phyloP scores from a whole-genome alignment of 345 rosid species.

The Pseudoturritis turrita region DNA sequence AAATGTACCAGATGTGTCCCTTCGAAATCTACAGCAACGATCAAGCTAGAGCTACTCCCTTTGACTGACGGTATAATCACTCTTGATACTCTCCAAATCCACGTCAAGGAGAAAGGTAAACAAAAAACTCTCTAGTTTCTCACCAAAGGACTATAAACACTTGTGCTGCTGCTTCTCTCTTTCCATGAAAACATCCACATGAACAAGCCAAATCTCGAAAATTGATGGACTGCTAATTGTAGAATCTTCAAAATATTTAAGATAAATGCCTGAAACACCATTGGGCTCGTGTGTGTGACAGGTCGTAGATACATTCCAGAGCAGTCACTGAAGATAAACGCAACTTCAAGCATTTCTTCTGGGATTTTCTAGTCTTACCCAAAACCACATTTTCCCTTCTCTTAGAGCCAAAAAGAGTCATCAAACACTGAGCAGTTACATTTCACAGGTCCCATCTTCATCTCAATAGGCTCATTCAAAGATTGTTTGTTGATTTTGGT shows the following conservation, averaged over 20 bases:
- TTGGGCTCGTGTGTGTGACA: too few relatives aligned
- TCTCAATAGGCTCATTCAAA: slow-evolving; percentile 6
- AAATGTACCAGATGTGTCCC: slow-evolving; percentile 70
- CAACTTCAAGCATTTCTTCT: slow-evolving; percentile 79
- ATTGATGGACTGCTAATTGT: not conserved
- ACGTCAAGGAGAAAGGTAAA: slow-evolving; percentile 91
- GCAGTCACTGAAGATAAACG: slow-evolving; percentile 84
- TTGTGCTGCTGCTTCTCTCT: not conserved
- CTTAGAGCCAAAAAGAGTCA: slow-evolving; percentile 3
- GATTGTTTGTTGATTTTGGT: slow-evolving; percentile 14
- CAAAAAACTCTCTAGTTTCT: not conserved
- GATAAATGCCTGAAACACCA: too few relatives aligned
- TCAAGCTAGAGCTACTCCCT: slow-evolving; percentile 92
- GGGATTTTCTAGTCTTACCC: slow-evolving; percentile 47
- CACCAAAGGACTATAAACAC: not conserved
- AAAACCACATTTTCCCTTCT: slow-evolving; percentile 9
- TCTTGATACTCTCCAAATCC: slow-evolving; percentile 78
- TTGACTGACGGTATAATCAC: slow-evolving; percentile 97
- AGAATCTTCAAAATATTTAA: not conserved
- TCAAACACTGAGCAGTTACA: slow-evolving; percentile 15
- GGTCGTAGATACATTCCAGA: slow-evolving; percentile 87
- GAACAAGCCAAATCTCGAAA: not conserved
- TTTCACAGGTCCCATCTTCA: slow-evolving; percentile 5
- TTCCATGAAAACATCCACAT: slow-evolving; percentile 2
- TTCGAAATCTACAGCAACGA: slow-evolving; percentile 78